phyloP scores from a whole-genome alignment of 1,284 basidiomycete genomes.

The Cryptococcus sp. region DNA sequence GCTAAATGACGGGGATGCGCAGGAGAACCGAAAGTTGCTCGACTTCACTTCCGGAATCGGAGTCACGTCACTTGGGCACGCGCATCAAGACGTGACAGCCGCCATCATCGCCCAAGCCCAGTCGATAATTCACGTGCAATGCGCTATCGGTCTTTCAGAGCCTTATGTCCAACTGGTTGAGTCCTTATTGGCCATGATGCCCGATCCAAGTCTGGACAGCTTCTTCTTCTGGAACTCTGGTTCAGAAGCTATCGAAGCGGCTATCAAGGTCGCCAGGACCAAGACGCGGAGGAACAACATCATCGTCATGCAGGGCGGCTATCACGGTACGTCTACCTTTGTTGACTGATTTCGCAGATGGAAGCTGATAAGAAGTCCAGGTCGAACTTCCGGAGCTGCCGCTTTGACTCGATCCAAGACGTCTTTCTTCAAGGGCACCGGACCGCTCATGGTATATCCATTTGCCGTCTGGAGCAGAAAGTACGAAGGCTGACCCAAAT shows the following conservation, averaged over 20 bases:
- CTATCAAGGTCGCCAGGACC: slow-evolving; percentile 62
- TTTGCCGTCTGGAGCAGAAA: not conserved
- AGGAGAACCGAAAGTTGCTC: slow-evolving; percentile 68
- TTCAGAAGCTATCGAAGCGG: slow-evolving; percentile 44
- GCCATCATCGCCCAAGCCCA: slow-evolving; percentile 84
- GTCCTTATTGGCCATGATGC: slow-evolving; percentile 41
- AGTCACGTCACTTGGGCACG: slow-evolving; percentile 59
- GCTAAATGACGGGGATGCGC: not conserved
- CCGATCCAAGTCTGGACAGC: slow-evolving; percentile 55
- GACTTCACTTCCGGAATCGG: slow-evolving; percentile 83
- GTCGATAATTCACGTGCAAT: slow-evolving; percentile 75
- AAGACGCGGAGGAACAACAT: slow-evolving; percentile 81
- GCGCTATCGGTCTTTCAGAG: slow-evolving; percentile 57
- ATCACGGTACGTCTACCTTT: slow-evolving; percentile 62
- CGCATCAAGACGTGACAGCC: slow-evolving; percentile 78
- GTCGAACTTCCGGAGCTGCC: slow-evolving; percentile 80
- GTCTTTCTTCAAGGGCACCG: slow-evolving; percentile 74
- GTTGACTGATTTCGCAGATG: not conserved
- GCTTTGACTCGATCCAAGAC: slow-evolving; percentile 86
- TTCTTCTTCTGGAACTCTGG: slow-evolving; percentile 92
- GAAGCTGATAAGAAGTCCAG: slow-evolving; percentile 2
- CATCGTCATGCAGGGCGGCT: slow-evolving; percentile 84
- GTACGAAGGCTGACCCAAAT: slow-evolving; percentile 5
- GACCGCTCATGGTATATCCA: slow-evolving; percentile 72
- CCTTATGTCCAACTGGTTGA: slow-evolving; percentile 74